phyloP scores from a whole-genome alignment of 768 basidiomycete species.

The Russula ochroleuca region DNA sequence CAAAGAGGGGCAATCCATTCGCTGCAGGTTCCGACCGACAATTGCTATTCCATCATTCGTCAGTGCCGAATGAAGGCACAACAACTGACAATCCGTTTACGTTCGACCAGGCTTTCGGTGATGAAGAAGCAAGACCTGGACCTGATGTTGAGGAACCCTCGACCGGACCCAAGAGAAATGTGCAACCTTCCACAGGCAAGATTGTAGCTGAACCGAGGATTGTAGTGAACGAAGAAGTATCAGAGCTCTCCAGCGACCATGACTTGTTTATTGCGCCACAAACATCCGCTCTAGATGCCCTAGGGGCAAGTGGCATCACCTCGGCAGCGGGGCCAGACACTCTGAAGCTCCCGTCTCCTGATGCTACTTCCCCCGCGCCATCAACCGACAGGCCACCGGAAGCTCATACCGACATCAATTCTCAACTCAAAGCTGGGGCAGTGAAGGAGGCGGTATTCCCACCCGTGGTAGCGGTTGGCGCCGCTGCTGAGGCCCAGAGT shows the following conservation, averaged over 20 bases:
- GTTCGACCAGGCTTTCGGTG: conserved; percentile 36
- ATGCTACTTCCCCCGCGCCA: conserved; percentile 9
- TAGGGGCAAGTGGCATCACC: neutral
- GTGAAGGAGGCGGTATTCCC: conserved; percentile 1
- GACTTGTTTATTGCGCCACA: conserved; percentile 63
- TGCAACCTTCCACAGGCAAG: conserved; percentile 4
- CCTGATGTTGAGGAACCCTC: conserved; percentile 9
- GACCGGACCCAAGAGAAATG: neutral
- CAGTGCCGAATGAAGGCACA: conserved; percentile 32
- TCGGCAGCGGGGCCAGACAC: conserved; percentile 19
- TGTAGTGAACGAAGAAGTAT: conserved; percentile 25
- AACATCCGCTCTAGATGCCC: conserved; percentile 36
- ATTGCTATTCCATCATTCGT: conserved; percentile 53
- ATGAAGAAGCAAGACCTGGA: conserved; percentile 18
- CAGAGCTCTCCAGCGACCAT: conserved; percentile 40
- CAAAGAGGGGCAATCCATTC: conserved; percentile 90
- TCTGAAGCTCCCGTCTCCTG: conserved; percentile 11
- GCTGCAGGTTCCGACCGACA: conserved; percentile 43
- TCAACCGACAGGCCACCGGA: conserved; percentile 11
- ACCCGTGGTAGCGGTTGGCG: neutral
- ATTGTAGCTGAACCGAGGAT: no score
- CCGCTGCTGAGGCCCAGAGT: conserved; percentile 3
- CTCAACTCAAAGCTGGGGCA: conserved; percentile 41
- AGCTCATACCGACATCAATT: conserved; percentile 44
- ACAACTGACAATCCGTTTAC: conserved; percentile 49